A percentile compares a stretch with the other conserved stretches of the same genome.
phyloP scores from a whole-genome alignment of 2,329 filamentous ascomycete species.

The Aspergillus persii region DNA sequence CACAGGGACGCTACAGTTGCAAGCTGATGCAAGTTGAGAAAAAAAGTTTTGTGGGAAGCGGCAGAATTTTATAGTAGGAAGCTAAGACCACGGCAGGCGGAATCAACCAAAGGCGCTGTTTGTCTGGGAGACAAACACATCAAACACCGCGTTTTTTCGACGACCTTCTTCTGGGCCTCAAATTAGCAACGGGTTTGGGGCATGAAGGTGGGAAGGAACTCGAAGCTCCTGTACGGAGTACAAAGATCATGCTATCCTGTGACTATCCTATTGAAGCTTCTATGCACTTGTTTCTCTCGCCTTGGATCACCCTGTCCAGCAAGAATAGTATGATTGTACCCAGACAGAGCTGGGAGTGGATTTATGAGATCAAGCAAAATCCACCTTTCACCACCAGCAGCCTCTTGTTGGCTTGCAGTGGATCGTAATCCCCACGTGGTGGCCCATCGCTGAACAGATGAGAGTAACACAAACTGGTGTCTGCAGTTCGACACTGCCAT shows the following conservation, averaged over 20 bases:
- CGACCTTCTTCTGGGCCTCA: background rate
- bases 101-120: conserved; percentile 14
- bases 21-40: conserved; percentile 15
- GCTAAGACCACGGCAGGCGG: conserved; percentile 15
- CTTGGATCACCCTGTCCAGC: background rate
- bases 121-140: conserved; percentile 17
- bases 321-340: background rate
- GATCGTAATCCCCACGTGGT: background rate
- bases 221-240: background rate
- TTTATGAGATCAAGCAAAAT: background rate
- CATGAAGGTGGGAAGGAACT: background rate
- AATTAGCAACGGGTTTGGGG: background rate
- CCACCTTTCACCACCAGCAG: background rate
- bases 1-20: conserved; percentile 10
- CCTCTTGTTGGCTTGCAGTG: background rate
- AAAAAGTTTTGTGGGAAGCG: conserved; percentile 21
- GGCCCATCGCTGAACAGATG: background rate
- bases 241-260: background rate
- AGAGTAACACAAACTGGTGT: background rate
- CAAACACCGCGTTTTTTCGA: too few relatives aligned
- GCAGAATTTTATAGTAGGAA: conserved; percentile 18
- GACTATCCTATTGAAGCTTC: background rate
- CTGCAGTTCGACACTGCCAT: background rate
- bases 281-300: background rate
- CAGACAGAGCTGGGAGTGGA: background rate